Base-by-base conservation (phyloP, 2,329 filamentous ascomycete genomes). In the Aspergillus brasiliensis region DNA sequence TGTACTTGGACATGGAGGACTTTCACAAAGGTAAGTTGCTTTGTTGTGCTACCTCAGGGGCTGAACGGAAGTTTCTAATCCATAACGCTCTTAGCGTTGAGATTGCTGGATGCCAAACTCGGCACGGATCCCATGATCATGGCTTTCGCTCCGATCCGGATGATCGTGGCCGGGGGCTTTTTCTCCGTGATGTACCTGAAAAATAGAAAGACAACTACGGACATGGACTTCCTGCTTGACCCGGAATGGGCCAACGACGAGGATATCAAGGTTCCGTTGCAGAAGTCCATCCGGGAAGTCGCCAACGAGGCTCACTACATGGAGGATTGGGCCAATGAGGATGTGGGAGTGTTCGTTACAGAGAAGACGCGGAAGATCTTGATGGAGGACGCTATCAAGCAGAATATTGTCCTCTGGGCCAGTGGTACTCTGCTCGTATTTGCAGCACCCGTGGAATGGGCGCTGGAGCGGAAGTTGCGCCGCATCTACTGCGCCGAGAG, bases 381-480 rank as follows among this genome's bases (percentile, higher is more conserved):
- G 10, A 56, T 60, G 40, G 25, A 47, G 7, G 25, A 46, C 8
- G 60, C 60, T 8, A 28, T 49, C 3, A 57, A 54, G 15, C 54
- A 56, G 42, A 49, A 37, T 3, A 59, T 59, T 11, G 46, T 25
- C 31, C 44, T 60, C 27, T 58, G 46, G 17, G 56, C 47, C 38
- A 42, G 60, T 21, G 51, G 63, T 5, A 58, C 71, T 48, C 54
- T 75, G 5, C 60, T 64, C 15, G 56, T 74, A n/a, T 65, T 74
- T 15, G 73, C 72, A 1, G 71, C 66, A 8, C 72, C 73, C 15
- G 57, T 75, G 17, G 67, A 75, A 55, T 75, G 72, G 73, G 70
- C 72, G 1, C 63, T 75, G 3, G 72, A 75, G 58, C 64, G 71
- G 5, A 75, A 75, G 46, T 28, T 75, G 42, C 62, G 73, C 44